A percentile compares a stretch with the other conserved stretches of the same genome.
Conservation (phyloP, 2,329 filamentous ascomycete species). For the Diaporthe vexans region DNA sequence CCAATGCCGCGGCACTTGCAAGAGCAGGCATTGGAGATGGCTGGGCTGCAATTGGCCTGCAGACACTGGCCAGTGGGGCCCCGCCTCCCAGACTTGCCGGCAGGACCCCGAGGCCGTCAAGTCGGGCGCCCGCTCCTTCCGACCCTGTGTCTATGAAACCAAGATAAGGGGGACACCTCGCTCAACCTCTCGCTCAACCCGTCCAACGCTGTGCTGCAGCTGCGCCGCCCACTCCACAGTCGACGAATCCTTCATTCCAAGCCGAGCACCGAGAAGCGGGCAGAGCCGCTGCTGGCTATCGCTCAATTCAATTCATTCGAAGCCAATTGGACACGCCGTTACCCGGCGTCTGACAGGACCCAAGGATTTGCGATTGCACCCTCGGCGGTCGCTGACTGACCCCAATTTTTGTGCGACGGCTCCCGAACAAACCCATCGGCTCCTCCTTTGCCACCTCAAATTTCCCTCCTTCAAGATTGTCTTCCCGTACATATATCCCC, state of each 20-base stretch:
- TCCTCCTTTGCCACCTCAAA: constrained; percentile 36
- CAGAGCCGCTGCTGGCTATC: too few species aligned
- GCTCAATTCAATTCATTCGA: not conserved
- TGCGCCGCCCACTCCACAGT: not conserved
- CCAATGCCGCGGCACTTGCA: not conserved
- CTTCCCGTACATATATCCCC: constrained; percentile 14
- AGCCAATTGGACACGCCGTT: constrained; percentile 24
- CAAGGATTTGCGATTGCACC: constrained; percentile 27
- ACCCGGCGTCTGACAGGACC: not conserved
- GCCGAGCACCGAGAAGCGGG: constrained; percentile 35
- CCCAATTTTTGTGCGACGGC: constrained; percentile 38
- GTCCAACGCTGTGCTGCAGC: too few species aligned
- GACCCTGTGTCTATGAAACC: constrained; percentile 7
- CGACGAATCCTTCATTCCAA: not conserved
- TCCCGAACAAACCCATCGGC: constrained; percentile 30
- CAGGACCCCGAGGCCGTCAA: constrained; percentile 12
- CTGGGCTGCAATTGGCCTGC: constrained; percentile 3
- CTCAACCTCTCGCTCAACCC: not conserved
- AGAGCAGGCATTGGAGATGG: constrained; percentile 30
- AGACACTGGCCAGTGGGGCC: not conserved
- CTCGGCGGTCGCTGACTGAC: constrained; percentile 32
- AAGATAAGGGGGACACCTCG: constrained; percentile 24
- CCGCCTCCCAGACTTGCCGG: constrained; percentile 16
- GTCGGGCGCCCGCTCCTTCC: constrained; percentile 16
- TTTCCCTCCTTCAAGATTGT: constrained; percentile 13